Conservation (phyloP, 345 rosid genomes). For the Cardamine chenopodiifolia region DNA sequence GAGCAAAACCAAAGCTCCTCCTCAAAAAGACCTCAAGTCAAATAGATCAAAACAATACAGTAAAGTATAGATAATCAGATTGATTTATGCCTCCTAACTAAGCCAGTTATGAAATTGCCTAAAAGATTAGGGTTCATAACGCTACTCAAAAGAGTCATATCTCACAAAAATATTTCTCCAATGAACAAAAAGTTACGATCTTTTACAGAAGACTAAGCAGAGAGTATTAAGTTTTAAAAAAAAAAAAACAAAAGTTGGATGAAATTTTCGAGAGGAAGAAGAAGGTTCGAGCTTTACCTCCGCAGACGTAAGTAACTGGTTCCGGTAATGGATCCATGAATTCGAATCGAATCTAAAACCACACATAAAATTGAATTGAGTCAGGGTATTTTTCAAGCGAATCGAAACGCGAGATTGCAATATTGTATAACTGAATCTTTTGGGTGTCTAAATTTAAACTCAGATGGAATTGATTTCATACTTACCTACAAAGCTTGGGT, state of each 20-base stretch:
- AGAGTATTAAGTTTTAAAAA: background rate
- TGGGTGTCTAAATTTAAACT: background rate
- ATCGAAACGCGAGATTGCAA: background rate
- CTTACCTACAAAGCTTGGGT: constrained; percentile 26
- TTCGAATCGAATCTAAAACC: constrained; percentile 7
- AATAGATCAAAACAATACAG: constrained; percentile 25
- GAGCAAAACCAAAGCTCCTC: constrained; percentile 14
- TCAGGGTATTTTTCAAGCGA: no score
- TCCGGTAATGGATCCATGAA: constrained; percentile 82
- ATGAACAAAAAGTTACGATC: background rate
- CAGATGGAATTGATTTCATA: background rate
- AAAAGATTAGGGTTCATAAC: constrained; percentile 12
- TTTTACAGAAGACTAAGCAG: background rate
- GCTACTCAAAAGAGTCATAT: constrained; percentile 30
- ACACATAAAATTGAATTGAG: constrained; percentile 1
- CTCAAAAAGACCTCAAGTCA: constrained; percentile 34
- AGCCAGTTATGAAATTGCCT: constrained; percentile 30
- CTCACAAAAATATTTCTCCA: background rate
- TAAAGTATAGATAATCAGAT: constrained; percentile 18
- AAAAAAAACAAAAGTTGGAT: background rate
- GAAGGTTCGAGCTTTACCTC: constrained; percentile 50
- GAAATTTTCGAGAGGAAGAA: constrained; percentile 6
- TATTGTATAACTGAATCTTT: background rate
- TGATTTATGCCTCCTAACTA: constrained; percentile 32
- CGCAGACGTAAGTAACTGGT: constrained; percentile 86